These are phyloP conservation scores for Aspergillus piperis DNA, from an alignment of 2,329 filamentous ascomycete genomes.

Conservation along the genomic window DNA sequence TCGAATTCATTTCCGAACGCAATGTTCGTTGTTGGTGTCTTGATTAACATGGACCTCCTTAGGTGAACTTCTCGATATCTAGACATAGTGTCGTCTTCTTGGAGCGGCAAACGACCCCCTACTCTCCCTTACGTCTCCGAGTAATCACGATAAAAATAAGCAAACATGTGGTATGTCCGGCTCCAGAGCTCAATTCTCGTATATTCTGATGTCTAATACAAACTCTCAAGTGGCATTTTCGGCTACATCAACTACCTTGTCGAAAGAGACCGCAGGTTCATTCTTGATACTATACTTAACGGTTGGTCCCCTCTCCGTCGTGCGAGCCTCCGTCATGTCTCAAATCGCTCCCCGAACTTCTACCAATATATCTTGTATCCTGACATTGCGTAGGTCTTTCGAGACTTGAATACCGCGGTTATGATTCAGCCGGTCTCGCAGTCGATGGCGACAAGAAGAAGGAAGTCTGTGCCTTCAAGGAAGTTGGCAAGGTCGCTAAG, in stretches of 20 bases:
- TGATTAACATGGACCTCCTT: not conserved
- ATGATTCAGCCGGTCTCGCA: conserved; percentile 95
- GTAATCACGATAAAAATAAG: conserved; percentile 7
- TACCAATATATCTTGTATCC: not conserved
- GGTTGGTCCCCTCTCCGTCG: conserved; percentile 58
- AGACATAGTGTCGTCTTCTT: not conserved
- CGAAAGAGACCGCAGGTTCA: conserved; percentile 96
- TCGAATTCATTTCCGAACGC: not conserved
- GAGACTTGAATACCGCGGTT: conserved; percentile 96
- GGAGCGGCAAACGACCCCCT: not conserved
- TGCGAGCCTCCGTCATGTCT: not conserved
- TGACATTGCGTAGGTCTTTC: conserved; percentile 67
- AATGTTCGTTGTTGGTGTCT: not conserved
- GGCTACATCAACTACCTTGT: conserved; percentile 99
- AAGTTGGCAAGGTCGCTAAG: conserved; percentile 98
- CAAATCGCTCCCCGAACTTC: not conserved
- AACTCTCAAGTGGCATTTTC: conserved; percentile 52
- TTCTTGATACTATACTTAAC: conserved; percentile 94
- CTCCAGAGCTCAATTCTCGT: not conserved
- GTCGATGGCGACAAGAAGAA: conserved; percentile 99
- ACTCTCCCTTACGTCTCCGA: not conserved
- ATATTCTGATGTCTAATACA: conserved; percentile 15
- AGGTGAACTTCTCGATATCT: not conserved
- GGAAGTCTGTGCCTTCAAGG: conserved; percentile 95
- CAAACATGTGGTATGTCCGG: conserved; percentile 40